Evolutionary conservation across 164 flowering plant species (phyloP).

Genomic region (Taxillus chinensis): DNA sequence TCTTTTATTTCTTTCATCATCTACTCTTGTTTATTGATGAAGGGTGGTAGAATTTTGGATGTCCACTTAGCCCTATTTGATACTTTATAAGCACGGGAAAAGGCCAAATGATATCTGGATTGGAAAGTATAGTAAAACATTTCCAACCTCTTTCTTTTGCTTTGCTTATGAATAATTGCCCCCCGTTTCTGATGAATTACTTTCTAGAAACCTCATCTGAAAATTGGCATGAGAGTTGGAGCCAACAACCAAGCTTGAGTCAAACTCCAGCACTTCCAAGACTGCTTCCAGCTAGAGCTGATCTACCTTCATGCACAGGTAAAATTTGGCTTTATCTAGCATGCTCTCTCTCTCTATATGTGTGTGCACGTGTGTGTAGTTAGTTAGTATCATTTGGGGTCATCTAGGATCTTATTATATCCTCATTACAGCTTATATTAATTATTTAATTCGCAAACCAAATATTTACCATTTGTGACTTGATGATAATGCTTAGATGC

Average conservation of each 20-base stretch:
- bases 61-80: not conserved
- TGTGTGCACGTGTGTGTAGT: not conserved
- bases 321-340: not conserved
- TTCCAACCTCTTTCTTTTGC: no score
- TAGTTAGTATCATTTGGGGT: no score
- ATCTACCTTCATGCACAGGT: conserved; percentile 83
- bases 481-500: no score
- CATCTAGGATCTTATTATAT: no score
- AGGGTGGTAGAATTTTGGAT: not conserved
- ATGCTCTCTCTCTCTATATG: not conserved
- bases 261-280: conserved; percentile 51
- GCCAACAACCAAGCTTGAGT: conserved; percentile 26
- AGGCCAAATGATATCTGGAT: not conserved
- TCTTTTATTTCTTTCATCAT: conserved; percentile 2
- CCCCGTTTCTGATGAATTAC: not conserved
- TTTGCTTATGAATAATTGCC: no score
- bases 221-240: conserved; percentile 50
- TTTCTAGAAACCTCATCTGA: conserved; percentile 43
- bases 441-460: no score
- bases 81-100: not conserved
- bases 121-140: not conserved
- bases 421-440: no score
- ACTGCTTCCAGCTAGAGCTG: conserved; percentile 81
- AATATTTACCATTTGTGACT: no score
- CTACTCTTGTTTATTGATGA: not conserved